These are phyloP conservation scores for Panicum virgatum DNA, from an alignment of 202 grass and related monocot species.

Conservation along the genomic window DNA sequence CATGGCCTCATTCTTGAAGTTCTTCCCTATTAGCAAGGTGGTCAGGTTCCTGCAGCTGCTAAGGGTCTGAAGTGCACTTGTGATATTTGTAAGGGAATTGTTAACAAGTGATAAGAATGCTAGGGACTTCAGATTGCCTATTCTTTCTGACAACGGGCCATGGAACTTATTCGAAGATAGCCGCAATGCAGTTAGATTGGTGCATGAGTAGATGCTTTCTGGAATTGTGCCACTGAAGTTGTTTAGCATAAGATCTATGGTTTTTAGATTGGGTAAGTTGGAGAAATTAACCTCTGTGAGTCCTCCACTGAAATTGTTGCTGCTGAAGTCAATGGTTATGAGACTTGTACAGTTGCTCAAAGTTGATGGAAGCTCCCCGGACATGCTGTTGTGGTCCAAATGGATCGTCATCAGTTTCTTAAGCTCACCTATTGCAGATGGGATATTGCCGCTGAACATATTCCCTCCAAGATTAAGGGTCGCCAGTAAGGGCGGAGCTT, in stretches of 20 bases:
- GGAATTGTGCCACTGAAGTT: constrained; percentile 42
- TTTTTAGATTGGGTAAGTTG: neutral
- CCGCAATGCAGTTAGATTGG: neutral
- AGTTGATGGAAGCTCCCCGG: constrained; percentile 3
- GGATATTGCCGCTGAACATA: constrained; percentile 32
- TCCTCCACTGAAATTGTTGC: constrained; percentile 1
- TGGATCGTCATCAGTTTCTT: constrained; percentile 29
- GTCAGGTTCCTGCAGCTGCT: neutral
- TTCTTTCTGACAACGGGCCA: constrained; percentile 37
- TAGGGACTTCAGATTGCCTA: constrained; percentile 26
- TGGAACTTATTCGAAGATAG: constrained; percentile 12
- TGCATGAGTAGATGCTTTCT: constrained; percentile 44
- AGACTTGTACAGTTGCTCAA: neutral
- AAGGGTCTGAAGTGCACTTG: constrained; percentile 40
- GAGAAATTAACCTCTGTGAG: constrained; percentile 18
- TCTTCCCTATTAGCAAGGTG: neutral
- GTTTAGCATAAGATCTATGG: neutral
- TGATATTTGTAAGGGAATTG: constrained; percentile 33
- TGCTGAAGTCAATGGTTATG: neutral
- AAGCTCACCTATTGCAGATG: constrained; percentile 14
- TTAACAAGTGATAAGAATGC: neutral
- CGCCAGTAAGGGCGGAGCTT: no score
- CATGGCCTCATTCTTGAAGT: constrained; percentile 21
- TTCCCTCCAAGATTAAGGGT: constrained; percentile 57
- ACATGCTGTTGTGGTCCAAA: constrained; percentile 13